Conservation (phyloP, 495 filamentous ascomycete species). For the Podospora didyma region DNA sequence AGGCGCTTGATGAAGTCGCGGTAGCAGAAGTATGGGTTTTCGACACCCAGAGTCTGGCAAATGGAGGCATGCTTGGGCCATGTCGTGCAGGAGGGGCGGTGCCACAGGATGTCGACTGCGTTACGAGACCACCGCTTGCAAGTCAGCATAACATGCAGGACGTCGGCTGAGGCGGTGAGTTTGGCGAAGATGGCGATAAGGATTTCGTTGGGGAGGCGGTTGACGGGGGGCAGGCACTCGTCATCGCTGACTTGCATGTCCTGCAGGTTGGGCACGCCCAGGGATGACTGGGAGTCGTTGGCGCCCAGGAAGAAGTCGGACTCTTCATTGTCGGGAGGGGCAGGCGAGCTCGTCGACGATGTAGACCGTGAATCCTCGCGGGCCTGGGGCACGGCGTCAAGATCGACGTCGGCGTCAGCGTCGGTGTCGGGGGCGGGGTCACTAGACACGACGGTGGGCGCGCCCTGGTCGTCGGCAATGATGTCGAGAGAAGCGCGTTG, state of each 20-base stretch:
- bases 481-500: constrained; percentile 41
- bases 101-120: constrained; percentile 90
- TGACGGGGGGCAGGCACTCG: constrained; percentile 68
- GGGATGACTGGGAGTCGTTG: constrained; percentile 88
- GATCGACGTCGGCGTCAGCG: constrained; percentile 6
- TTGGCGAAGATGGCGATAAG: constrained; percentile 89
- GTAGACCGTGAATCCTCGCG: constrained; percentile 45
- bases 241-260: constrained; percentile 61
- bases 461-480: constrained; percentile 32
- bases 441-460: neutral
- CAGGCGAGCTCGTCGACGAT: constrained; percentile 80
- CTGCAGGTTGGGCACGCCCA: constrained; percentile 71
- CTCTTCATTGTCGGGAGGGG: constrained; percentile 74
- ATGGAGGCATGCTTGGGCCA: constrained; percentile 77
- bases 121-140: constrained; percentile 91
- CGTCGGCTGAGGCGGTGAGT: constrained; percentile 66
- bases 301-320: constrained; percentile 84
- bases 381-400: constrained; percentile 4
- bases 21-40: constrained; percentile 76
- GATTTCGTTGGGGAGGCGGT: constrained; percentile 86
- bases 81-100: constrained; percentile 82
- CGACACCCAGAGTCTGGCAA: constrained; percentile 65
- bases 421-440: constrained; percentile 3
- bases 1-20: constrained; percentile 82
- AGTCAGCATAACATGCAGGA: constrained; percentile 85